Conservation (phyloP, 345 rosid species). For the Lepidium aucheri region DNA sequence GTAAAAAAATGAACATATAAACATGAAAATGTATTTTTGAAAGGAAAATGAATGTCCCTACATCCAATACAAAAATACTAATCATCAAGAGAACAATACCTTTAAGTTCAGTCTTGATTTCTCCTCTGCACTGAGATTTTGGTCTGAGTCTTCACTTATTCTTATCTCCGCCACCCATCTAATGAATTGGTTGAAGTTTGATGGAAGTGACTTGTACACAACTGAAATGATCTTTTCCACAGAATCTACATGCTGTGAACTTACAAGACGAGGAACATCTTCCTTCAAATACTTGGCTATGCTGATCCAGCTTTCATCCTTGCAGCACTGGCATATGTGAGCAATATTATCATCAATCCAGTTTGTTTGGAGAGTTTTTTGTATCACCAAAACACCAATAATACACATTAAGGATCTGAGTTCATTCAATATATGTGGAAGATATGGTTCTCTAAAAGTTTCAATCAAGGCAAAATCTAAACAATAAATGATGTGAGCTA, state of each 20-base stretch:
- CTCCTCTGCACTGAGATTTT: conserved; percentile 64
- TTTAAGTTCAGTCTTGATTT: conserved; percentile 59
- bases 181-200: conserved; percentile 64
- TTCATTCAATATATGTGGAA: neutral
- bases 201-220: conserved; percentile 58
- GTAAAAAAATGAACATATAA: neutral
- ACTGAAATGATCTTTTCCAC: conserved; percentile 37
- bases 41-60: neutral
- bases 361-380: neutral
- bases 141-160: conserved; percentile 47
- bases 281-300: conserved; percentile 72
- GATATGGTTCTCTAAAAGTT: neutral
- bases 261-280: conserved; percentile 64
- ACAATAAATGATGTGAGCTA: neutral
- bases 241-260: conserved; percentile 51
- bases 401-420: neutral
- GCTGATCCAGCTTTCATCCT: conserved; percentile 67
- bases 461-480: neutral
- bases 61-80: neutral
- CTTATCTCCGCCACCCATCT: conserved; percentile 88
- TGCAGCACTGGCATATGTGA: conserved; percentile 48
- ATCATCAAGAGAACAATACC: conserved; percentile 31
- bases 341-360: conserved; percentile 3
- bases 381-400: neutral
- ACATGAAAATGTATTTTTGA: neutral